phyloP scores from a whole-genome alignment of 2,329 filamentous ascomycete species.

The Exophiala viscosa region DNA sequence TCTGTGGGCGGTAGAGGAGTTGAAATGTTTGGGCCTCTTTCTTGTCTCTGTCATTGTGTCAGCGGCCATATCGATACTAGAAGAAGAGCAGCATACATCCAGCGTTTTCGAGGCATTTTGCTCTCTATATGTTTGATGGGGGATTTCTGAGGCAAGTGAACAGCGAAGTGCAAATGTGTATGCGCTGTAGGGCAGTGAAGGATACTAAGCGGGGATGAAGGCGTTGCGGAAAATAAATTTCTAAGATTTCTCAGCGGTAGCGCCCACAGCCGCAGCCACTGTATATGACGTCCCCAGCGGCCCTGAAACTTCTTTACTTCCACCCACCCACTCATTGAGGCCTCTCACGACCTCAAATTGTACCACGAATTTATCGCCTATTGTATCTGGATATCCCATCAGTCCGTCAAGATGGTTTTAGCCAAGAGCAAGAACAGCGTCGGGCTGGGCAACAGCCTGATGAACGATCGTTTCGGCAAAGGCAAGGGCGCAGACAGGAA shows the following conservation, averaged over 20 bases:
- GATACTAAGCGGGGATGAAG: neutral
- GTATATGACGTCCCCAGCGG: constrained; percentile 12
- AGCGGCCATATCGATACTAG: constrained; percentile 25
- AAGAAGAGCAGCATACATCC: constrained; percentile 57
- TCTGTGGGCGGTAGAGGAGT: constrained; percentile 91
- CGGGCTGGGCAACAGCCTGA: constrained; percentile 92
- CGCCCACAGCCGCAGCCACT: constrained; percentile 7
- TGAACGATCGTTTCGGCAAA: constrained; percentile 98
- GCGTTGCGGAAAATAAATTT: constrained; percentile 9
- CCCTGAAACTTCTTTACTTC: constrained; percentile 1
- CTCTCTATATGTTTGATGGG: neutral
- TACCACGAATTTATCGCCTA: neutral
- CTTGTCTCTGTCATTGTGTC: constrained; percentile 62
- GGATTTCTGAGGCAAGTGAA: neutral
- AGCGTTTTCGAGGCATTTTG: constrained; percentile 59
- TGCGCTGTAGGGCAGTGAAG: neutral
- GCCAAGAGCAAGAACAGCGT: constrained; percentile 94
- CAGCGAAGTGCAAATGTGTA: neutral
- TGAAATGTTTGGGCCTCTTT: constrained; percentile 89
- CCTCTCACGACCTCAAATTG: neutral
- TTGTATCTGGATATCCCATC: neutral
- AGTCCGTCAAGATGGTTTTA: constrained; percentile 57
- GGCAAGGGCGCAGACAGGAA: constrained; percentile 81
- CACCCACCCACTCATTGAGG: neutral
- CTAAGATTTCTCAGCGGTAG: constrained; percentile 8